Evolutionary conservation across 2,329 filamentous ascomycete genomes (phyloP), one percentile per base, ranked within the genome.

Genomic region (Pezicula neosporulosa): DNA sequence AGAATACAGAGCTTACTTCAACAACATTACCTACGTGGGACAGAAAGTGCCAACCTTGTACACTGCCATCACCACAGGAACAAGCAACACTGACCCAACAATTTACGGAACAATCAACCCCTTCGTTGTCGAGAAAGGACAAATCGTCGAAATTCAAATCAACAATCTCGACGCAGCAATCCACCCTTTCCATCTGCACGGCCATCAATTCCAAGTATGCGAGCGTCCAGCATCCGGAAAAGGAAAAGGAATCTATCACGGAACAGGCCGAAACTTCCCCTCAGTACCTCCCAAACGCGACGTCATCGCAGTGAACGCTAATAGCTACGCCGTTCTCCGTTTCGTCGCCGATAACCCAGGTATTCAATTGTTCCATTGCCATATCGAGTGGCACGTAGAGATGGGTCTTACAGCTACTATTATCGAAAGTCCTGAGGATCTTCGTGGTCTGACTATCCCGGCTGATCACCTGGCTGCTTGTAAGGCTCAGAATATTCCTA

Each of bases 21-120:
- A 93, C 73, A 84, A 88, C 67, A 81, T 90, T 56, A 90, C 87
- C 28, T 96, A 92, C 66, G 78, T 80, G 3, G 50, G 70, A 0
- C 89, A 87, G 28, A 89, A 89, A 66, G 89, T 94, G 0, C 90
- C 90, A 0, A 84, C 86, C 0, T 76, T 96, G 0, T 95, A 91
- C 74, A 90, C 86, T 1, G 88, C 78, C 1, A 74, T 94, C 2
- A 43, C 51, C 3, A 48, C 51, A 24, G 37, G 37, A 4, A 30
- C 44, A 24, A 59, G 66, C 1, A 58, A 68, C 61, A 76, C 76
- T 61, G 73, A 88, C 53, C 72, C 81, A 0, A 56, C 63, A 3
- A 70, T 89, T 10, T 90, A 90, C 62, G 86, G 86, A 27, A 69
- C 72, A 6, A 77, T 80, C 66, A 85, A 87, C 60, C 70, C 82